Conservation (phyloP, 257 asterid genomes). For the Anisodus acutangulus region DNA sequence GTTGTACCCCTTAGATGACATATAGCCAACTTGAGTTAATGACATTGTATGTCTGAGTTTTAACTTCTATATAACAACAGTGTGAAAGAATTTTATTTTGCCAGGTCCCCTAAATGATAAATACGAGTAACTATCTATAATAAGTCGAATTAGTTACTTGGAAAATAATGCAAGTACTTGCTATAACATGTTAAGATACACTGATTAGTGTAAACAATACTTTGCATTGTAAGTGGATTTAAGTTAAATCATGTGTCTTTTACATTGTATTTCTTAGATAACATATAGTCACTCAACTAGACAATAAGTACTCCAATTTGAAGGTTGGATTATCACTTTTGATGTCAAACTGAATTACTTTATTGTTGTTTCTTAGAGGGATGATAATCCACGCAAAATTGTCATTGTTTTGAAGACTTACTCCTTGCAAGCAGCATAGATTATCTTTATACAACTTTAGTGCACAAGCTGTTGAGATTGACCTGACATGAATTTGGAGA, state of each 20-base stretch:
- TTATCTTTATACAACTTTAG: not conserved
- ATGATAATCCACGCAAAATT: not conserved
- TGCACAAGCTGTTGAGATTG: not conserved
- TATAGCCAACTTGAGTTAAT: not conserved
- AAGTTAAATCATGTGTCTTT: not conserved
- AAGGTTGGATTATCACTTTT: not conserved
- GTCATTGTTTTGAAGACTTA: not conserved
- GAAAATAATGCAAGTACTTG: not conserved
- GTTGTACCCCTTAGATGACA: not conserved
- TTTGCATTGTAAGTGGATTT: not conserved
- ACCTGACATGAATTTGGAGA: not conserved
- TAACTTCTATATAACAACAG: not conserved
- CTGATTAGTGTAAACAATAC: not conserved
- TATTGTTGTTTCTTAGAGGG: not conserved
- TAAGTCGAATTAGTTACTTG: not conserved
- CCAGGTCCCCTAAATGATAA: not conserved
- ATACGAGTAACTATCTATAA: not conserved
- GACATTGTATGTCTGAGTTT: not conserved
- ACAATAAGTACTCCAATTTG: not conserved
- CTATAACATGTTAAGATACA: not conserved
- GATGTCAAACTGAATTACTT: not conserved
- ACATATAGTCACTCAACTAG: not conserved
- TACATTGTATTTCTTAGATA: not conserved
- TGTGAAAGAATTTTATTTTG: not conserved
- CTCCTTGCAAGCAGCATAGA: slow-evolving; percentile 10